A percentile compares a stretch with the other conserved stretches of the same genome.
These are phyloP conservation scores for Hanseniaspora singularis DNA, from an alignment of 805 yeast species.

Conservation along the genomic window DNA sequence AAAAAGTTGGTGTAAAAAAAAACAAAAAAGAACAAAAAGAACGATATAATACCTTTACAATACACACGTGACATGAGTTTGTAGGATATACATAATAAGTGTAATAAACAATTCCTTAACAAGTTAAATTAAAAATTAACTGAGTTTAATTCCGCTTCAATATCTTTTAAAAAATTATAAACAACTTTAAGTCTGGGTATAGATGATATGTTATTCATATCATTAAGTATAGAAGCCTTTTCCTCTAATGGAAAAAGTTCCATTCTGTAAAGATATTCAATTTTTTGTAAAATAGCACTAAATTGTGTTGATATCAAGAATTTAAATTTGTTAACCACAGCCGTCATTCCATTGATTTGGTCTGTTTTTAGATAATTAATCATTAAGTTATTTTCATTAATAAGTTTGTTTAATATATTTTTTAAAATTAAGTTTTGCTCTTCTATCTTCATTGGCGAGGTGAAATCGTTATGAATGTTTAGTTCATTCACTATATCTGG, in stretches of 20 bases:
- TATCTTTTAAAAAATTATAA: background rate
- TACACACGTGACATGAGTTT: too few species aligned
- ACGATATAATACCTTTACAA: too few species aligned
- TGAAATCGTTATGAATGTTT: background rate
- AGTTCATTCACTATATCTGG: background rate
- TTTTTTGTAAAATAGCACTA: background rate
- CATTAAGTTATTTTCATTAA: background rate
- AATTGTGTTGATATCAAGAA: constrained; percentile 2
- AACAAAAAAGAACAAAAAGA: too few species aligned
- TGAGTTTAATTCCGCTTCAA: too few species aligned
- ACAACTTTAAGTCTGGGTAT: background rate
- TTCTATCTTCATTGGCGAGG: background rate
- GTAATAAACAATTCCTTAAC: too few species aligned
- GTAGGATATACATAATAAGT: too few species aligned
- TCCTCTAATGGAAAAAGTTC: constrained; percentile 12
- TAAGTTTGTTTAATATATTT: background rate
- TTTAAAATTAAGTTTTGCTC: background rate
- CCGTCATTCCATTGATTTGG: background rate
- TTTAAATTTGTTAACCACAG: constrained; percentile 3
- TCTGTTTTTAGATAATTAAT: background rate
- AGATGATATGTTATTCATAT: background rate
- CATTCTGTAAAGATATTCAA: background rate
- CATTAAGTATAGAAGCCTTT: background rate
- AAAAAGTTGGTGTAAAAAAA: too few species aligned
- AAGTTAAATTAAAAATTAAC: too few species aligned